phyloP scores from a whole-genome alignment of 1,139 yeast genomes.

The Pneumocystis oryctolagi region DNA sequence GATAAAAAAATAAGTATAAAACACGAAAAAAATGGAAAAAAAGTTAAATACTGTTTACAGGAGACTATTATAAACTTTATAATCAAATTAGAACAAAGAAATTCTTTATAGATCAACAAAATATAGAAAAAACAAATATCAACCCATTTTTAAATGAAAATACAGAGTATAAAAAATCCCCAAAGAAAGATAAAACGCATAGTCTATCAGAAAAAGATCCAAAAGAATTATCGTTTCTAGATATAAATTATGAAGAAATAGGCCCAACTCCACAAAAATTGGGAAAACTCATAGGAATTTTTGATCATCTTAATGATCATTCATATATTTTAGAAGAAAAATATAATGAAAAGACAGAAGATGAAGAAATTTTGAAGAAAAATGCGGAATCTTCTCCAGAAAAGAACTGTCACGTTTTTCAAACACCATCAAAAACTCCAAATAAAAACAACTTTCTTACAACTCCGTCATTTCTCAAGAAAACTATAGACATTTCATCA shows the following conservation, averaged over 20 bases:
- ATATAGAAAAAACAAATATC: constrained; percentile 18
- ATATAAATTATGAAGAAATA: constrained; percentile 8
- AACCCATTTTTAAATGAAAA: not conserved
- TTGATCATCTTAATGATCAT: not conserved
- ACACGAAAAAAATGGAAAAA: not conserved
- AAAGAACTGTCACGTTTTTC: constrained; percentile 1
- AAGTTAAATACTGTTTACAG: not conserved
- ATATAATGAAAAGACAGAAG: constrained; percentile 11
- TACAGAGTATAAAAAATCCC: not conserved
- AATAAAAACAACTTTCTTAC: constrained; percentile 16
- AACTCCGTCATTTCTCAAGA: constrained; percentile 23
- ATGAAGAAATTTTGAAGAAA: not conserved
- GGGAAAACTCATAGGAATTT: not conserved
- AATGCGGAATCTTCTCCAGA: not conserved
- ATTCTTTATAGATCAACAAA: constrained; percentile 32
- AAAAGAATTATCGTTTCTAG: constrained; percentile 6
- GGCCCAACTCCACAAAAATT: constrained; percentile 10
- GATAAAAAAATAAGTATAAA: constrained; percentile 28
- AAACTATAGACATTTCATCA: constrained; percentile 24
- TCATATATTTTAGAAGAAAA: constrained; percentile 28
- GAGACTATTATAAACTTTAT: constrained; percentile 2
- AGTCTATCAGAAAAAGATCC: not conserved
- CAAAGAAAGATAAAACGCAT: not conserved
- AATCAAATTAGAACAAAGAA: constrained; percentile 16
- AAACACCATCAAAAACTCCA: constrained; percentile 20